Percentiles rank a stretch among this genome's conserved stretches.
Conservation (phyloP, 306 rosid species). For the Ochetophila trinervis region DNA sequence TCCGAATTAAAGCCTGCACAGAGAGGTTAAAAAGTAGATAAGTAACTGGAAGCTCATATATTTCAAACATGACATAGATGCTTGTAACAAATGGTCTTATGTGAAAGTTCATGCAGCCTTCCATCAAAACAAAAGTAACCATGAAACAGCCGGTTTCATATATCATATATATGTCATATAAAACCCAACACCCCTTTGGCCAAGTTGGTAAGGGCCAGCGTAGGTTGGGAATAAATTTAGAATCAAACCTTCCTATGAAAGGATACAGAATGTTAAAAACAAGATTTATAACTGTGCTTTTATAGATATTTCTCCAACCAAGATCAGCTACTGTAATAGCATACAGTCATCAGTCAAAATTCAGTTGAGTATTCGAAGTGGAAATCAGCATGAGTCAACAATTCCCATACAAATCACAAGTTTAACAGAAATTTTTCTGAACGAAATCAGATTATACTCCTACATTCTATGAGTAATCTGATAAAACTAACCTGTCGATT, state of each 20-base stretch:
- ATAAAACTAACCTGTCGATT: constrained; percentile 80
- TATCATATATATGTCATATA: no score
- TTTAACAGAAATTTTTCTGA: background rate
- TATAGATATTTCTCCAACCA: background rate
- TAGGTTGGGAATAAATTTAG: no score
- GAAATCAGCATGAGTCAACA: background rate
- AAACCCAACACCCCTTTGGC: no score
- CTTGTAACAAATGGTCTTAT: no score
- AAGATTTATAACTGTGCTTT: no score
- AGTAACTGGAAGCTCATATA: background rate
- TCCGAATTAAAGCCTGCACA: constrained; percentile 78
- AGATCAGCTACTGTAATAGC: constrained; percentile 3
- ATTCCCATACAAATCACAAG: background rate
- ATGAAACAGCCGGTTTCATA: no score
- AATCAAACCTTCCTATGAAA: no score
- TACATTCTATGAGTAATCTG: background rate
- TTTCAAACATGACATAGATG: background rate
- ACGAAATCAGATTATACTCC: background rate
- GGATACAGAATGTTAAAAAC: no score
- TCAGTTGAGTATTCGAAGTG: background rate
- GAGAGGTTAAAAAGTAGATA: constrained; percentile 3
- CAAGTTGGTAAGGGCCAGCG: no score
- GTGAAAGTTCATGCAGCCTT: no score
- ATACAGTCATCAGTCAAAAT: background rate
- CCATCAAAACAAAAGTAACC: no score